phyloP scores from a whole-genome alignment of 352 stramenopile genomes.

The Phytophthora aleatoria region DNA sequence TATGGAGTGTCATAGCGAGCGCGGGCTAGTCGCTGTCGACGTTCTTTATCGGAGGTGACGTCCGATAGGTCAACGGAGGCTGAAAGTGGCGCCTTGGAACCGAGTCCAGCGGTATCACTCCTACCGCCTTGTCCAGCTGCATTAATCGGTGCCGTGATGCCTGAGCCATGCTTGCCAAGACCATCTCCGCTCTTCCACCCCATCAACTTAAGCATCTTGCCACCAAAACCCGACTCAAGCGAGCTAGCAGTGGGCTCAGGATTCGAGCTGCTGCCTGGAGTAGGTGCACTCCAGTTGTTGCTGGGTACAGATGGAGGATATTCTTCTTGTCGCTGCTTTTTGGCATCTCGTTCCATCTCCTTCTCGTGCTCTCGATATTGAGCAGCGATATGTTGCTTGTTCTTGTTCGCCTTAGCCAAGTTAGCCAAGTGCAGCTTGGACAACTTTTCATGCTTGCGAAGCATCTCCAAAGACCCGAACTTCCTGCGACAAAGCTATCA shows the following conservation, averaged over 20 bases:
- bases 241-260: constrained; percentile 20
- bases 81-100: constrained; percentile 37
- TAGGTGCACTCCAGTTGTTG: constrained; percentile 6
- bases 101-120: constrained; percentile 60
- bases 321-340: constrained; percentile 39
- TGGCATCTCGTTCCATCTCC: constrained; percentile 38
- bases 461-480: constrained; percentile 72
- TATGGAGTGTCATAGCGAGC: constrained; percentile 54
- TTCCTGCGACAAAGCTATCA: constrained; percentile 81
- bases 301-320: neutral
- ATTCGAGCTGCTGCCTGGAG: neutral
- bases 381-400: constrained; percentile 66
- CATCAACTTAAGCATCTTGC: constrained; percentile 90
- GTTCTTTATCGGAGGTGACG: constrained; percentile 63
- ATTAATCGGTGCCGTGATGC: constrained; percentile 72
- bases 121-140: constrained; percentile 42
- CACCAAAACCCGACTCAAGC: constrained; percentile 72
- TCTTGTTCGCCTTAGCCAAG: constrained; percentile 73
- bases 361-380: constrained; percentile 71
- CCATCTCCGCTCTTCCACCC: constrained; percentile 86
- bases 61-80: constrained; percentile 52
- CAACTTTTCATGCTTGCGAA: constrained; percentile 80
- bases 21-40: constrained; percentile 60
- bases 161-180: constrained; percentile 79
- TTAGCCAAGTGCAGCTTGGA: constrained; percentile 82